Base-by-base conservation (phyloP, 257 asterid genomes). In the Leptodermis oblonga region DNA sequence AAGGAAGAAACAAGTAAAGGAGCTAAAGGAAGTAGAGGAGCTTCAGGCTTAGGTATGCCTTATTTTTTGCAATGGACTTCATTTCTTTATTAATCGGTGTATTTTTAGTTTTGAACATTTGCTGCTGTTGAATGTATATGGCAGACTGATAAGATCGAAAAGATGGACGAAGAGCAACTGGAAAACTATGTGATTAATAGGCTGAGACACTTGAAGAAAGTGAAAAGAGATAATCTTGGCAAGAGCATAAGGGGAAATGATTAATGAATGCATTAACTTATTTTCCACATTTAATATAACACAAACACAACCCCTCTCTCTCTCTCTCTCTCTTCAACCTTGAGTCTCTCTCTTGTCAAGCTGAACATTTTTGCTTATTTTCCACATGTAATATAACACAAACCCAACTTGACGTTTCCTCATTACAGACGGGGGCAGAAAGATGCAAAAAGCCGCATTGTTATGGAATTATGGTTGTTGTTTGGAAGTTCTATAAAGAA, bases 11-110 rank as follows among this genome's bases (percentile, higher is more conserved):
- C 62, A 17, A 30, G 42, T 52, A 31, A 33, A 34, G 41, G 77
- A 73, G 31, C 41, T 31, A 23, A 22, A 53, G 64, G 77, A 73
- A 42, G 71, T 73, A 34, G 53, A 73, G 60, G 77, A 72, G 43
- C 71, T 72, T 65, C 17, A 53, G 30, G 20, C 46, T 39, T 42
- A 60, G 76, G 76, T 72, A 64, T n/a, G n/a, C n/a, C n/a, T n/a
- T n/a, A 22, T 62, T 1, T 12, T 46, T 37, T 23, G 41, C 22
- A n/a, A 30, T n/a, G n/a, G n/a, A n/a, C n/a, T n/a, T n/a, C n/a
- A 6, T 52, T 52, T 52, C 4, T 62, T 49, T 22, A 6, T n/a
- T n/a, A n/a, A n/a, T n/a, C n/a, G n/a, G n/a, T 26, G 41, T 48
- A 1, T 28, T 28, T n/a, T n/a, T n/a, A n/a, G n/a, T 1, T n/a